Conservation (phyloP, 176 grass and related monocot species). For the Triticum urartu region DNA sequence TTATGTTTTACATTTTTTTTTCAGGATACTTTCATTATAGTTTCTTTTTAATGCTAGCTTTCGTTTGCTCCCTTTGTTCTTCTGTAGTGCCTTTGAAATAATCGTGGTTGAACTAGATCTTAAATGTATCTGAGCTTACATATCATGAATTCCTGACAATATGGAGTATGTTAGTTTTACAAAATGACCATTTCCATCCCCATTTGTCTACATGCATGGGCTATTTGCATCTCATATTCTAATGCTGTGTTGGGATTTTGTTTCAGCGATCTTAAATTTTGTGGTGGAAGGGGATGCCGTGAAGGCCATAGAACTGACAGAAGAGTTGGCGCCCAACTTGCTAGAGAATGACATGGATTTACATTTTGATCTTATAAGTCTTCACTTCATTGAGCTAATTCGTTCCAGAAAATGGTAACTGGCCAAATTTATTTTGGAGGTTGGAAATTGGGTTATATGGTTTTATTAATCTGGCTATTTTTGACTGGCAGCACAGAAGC, state of each 20-base stretch:
- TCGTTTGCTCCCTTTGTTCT: background rate
- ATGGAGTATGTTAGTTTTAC: background rate
- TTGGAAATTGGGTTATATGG: background rate
- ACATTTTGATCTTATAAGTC: constrained; percentile 90
- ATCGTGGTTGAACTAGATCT: background rate
- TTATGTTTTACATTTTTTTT: background rate
- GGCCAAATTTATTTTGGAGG: constrained; percentile 14
- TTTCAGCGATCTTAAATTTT: constrained; percentile 79
- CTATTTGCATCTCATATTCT: constrained; percentile 23
- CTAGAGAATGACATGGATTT: constrained; percentile 81
- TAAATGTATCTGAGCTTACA: background rate
- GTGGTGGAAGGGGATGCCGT: constrained; percentile 76
- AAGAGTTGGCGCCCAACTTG: constrained; percentile 82
- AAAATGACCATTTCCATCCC: background rate
- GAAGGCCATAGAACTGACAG: constrained; percentile 85
- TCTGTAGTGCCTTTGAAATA: background rate
- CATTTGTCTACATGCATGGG: background rate
- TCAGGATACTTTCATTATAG: background rate
- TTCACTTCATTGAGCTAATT: constrained; percentile 91
- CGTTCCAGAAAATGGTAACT: constrained; percentile 69
- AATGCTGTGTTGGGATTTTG: constrained; percentile 22
- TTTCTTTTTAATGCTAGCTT: background rate
- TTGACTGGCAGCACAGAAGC: constrained; percentile 80
- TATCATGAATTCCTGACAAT: background rate
- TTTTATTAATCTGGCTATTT: constrained; percentile 42